Base-by-base conservation (phyloP, 352 stramenopile genomes). In the Pythium brachiatum region DNA sequence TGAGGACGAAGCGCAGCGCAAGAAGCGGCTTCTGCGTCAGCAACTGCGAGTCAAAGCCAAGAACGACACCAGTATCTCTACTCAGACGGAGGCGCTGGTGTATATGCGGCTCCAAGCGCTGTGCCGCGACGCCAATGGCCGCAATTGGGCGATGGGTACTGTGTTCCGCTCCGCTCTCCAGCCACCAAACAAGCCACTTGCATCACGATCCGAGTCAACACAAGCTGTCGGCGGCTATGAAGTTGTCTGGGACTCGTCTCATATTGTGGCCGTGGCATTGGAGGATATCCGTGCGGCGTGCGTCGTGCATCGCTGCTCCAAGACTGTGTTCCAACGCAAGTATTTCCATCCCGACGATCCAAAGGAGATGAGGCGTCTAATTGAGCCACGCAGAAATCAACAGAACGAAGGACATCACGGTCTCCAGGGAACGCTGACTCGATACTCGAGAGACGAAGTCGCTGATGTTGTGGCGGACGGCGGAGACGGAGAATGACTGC, bases 71-170 rank as follows among this genome's bases (percentile, higher is more conserved):
- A n/a, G n/a, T n/a, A n/a, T n/a, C n/a, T n/a, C 59, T 3, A n/a
- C 0, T 1, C 18, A 20, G 9, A 21, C 12, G 0, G 15, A 34
- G 6, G 5, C 32, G 29, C 53, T 71, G 12, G 58, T 71, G 27
- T 51, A 27, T 20, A 16, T 71, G 36, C 43, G 48, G 7, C n/a
- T 66, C 1, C 26, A 47, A 9, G 25, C 47, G 11, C 39, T 71
- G 1, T 71, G 64, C 36, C 58, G 64, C 39, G 64, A 71, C 39
- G 53, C 41, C 13, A 66, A 60, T 31, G 38, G 53, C 9, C 20
- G 47, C n/a, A 62, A 48, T 16, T 71, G 64, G 64, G 57, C 53
- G 0, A 56, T 71, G 60, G 64, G 64, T 16, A 44, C 62, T 12
- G 53, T 60, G 25, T 66, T 58, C 18, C 38, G 26, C 20, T 39